Percentiles rank a stretch among this genome's conserved stretches.
These are phyloP conservation scores for Xerocomus cyaneibrunnescens DNA, from an alignment of 1,284 basidiomycete genomes.

Conservation along the genomic window DNA sequence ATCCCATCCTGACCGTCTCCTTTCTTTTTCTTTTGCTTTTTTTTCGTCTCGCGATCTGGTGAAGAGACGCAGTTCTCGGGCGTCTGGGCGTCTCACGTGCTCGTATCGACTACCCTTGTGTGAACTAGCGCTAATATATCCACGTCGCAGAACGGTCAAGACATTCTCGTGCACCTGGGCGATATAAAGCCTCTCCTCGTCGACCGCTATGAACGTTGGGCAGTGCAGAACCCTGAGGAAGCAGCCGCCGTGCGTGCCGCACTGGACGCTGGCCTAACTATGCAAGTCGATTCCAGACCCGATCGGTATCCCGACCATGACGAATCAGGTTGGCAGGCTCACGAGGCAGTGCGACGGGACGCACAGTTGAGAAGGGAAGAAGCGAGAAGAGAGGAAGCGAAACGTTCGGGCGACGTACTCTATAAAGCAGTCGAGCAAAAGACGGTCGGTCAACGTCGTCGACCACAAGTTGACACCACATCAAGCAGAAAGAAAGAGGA, in stretches of 20 bases:
- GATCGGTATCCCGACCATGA: slow-evolving; percentile 35
- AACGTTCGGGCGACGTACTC: slow-evolving; percentile 18
- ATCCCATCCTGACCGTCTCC: background rate
- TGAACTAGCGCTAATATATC: slow-evolving; percentile 24
- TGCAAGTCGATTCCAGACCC: slow-evolving; percentile 28
- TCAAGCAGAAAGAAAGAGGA: slow-evolving; percentile 30
- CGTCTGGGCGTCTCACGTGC: background rate
- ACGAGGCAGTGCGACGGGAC: slow-evolving; percentile 40
- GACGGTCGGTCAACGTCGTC: slow-evolving; percentile 13
- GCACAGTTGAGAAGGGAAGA: slow-evolving; percentile 31
- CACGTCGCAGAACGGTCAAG: slow-evolving; percentile 60
- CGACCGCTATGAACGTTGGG: slow-evolving; percentile 53
- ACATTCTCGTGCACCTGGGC: slow-evolving; percentile 55
- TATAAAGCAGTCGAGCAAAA: slow-evolving; percentile 28
- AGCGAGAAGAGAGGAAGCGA: slow-evolving; percentile 20
- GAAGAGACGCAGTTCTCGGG: background rate
- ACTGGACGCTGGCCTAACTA: slow-evolving; percentile 20
- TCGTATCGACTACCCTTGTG: background rate
- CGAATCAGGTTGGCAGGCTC: slow-evolving; percentile 41
- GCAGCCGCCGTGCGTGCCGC: slow-evolving; percentile 22
- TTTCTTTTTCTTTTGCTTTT: background rate
- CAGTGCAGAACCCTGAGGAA: slow-evolving; percentile 37
- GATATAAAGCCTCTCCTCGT: slow-evolving; percentile 51
- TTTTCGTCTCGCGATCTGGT: slow-evolving; percentile 3
- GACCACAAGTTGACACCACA: slow-evolving; percentile 30